Base-by-base conservation (phyloP, 1,284 basidiomycete genomes). In the Ganoderma lingzhi region DNA sequence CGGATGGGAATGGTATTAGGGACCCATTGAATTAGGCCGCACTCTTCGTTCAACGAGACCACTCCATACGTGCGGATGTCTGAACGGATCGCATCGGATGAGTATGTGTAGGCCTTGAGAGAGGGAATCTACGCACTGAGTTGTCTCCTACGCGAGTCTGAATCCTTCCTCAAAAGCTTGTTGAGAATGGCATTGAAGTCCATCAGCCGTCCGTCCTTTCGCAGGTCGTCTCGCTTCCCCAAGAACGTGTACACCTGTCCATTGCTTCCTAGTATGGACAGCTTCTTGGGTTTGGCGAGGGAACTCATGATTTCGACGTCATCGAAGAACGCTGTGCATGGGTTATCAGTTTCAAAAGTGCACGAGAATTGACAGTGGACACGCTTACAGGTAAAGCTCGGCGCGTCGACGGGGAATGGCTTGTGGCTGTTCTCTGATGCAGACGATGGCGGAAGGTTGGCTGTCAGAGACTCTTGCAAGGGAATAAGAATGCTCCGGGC, bases 181-280 rank as follows among this genome's bases (percentile, higher is more conserved):
- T 99, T 99, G 84, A 99, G 97, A 84, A 99, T 97, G 3, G 95
- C 90, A 77, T 98, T 97, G 80, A 99, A 96, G 79, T 99, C 98
- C 97, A 99, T 99, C 69, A 99, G 82, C 10, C 98, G 89, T 0
- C 97, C 97, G 78, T 99, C 98, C 82, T 99, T 99, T 59, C 98
- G 89, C 59, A 99, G 85, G 81, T 99, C 98, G 78, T 99, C 98
- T 80, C 97, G 97, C 81, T 99, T 99, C 73, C 96, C 96, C 17
- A 99, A 86, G 85, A 99, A 99, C 77, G 91, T 93, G 81, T 99
- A 99, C 2, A 84, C 84, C 69, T 90, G 88, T 3, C 96, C 96
- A 76, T 99, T 90, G 68, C 90, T 93, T 0, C 95, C 97, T 35
- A 84, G 82, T 65, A 99, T 93, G 0, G 92, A 92, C 69, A 99